Base-by-base conservation (phyloP, 148 eudicot species). In the Polygonum aviculare region DNA sequence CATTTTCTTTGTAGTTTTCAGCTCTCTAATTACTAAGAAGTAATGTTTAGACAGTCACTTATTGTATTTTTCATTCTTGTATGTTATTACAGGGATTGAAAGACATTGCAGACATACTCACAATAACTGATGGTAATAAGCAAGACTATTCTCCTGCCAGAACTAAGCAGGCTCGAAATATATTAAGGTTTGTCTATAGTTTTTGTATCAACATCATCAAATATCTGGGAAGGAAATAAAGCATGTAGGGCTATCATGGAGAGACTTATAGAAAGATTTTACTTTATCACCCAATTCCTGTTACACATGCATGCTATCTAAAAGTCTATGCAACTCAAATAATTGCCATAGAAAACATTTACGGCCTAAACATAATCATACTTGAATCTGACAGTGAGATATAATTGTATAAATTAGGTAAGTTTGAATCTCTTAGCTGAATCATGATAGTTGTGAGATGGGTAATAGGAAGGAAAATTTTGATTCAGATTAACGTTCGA, bases 41-140 rank as follows among this genome's bases (percentile, higher is more conserved):
- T 62, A 33, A 26, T 59, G 69, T 22, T 62, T 62, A 38, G 69
- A 31, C 39, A 62, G 16, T 62, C 69, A 62, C 38, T 57, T 74
- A 3, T 31, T 12, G 63, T 35, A 69, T 69, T 35, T 69, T 44
- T 69, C 73, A 69, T 69, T 69, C 47, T 26, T 26, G 31, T 36
- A 57, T 57, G 52, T 62, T 9, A 44, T 50, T 84, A 50, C 82
- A 86, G 87, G 90, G 88, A 38, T 86, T 86, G 60, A 81, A 79
- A 77, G 91, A 82, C 51, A 72, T 87, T 45, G 74, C 79, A 39
- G 87, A 52, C 15, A 62, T 78, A 49, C 55, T 82, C 57, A 67
- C 77, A 51, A 74, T 85, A n/a, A 79, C 78, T 18, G 83, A 85
- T 31, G 83, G 76, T 57, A 49, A 75, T 1, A 14, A 35, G 55